Percentiles rank a stretch among this genome's conserved stretches.
phyloP scores from a whole-genome alignment of 2,329 filamentous ascomycete species.

The Xylaria sp. region DNA sequence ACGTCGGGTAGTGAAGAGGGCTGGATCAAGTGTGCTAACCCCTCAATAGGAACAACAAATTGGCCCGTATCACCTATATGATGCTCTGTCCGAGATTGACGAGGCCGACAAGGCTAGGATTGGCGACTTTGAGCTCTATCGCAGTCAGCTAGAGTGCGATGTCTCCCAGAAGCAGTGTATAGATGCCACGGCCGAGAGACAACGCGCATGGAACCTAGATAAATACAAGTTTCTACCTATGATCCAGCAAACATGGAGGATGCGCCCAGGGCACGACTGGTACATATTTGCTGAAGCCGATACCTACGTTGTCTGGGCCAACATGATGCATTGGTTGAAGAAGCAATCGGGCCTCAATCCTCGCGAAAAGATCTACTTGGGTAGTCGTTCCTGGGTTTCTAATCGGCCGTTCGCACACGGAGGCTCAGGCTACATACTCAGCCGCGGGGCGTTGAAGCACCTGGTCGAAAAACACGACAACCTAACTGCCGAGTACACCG shows the following conservation, averaged over 20 bases:
- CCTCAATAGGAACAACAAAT: constrained; percentile 59
- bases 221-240: constrained; percentile 72
- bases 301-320: constrained; percentile 67
- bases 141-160: constrained; percentile 58
- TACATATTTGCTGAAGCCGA: constrained; percentile 71
- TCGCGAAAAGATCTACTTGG: constrained; percentile 60
- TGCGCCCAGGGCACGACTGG: constrained; percentile 66
- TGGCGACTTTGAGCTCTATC: constrained; percentile 59
- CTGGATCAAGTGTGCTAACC: constrained; percentile 20
- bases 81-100: constrained; percentile 53
- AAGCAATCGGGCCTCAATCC: constrained; percentile 55
- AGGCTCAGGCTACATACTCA: constrained; percentile 68
- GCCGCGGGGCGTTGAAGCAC: constrained; percentile 61
- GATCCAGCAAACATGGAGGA: constrained; percentile 64
- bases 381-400: constrained; percentile 61
- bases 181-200: constrained; percentile 48
- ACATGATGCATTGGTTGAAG: constrained; percentile 62
- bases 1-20: not conserved
- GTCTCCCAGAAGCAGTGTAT: constrained; percentile 59
- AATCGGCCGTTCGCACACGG: constrained; percentile 65
- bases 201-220: constrained; percentile 64
- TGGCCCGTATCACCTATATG: constrained; percentile 56
- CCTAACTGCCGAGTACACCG: constrained; percentile 60
- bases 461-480: constrained; percentile 58
- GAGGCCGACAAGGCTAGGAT: constrained; percentile 54